Evolutionary conservation across 495 filamentous ascomycete genomes (phyloP).

Genomic region (Hypomontagnella submonticulosa): DNA sequence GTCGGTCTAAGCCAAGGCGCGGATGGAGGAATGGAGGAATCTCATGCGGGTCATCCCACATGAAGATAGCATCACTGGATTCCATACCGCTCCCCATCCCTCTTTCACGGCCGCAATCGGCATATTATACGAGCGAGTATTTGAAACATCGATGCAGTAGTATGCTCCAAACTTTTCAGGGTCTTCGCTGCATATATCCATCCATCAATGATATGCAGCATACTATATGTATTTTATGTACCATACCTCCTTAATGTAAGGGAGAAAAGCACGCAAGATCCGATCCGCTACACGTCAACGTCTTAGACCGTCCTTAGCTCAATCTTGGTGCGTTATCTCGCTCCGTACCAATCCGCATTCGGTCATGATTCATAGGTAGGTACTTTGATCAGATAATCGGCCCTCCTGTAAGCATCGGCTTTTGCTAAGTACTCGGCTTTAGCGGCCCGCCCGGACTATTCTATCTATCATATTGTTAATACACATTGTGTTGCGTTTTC

Average conservation of each 20-base stretch:
- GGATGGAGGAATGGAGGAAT: constrained; percentile 19
- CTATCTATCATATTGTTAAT: constrained; percentile 31
- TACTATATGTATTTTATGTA: constrained; percentile 17
- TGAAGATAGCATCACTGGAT: constrained; percentile 43
- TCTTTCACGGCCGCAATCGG: constrained; percentile 22
- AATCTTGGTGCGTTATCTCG: constrained; percentile 25
- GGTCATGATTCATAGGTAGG: constrained; percentile 45
- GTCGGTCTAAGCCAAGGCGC: constrained; percentile 3
- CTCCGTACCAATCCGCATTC: constrained; percentile 36
- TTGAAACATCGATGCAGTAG: constrained; percentile 6
- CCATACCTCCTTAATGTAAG: constrained; percentile 4
- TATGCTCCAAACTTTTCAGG: neutral
- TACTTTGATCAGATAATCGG: constrained; percentile 38
- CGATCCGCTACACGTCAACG: constrained; percentile 33
- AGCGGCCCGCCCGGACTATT: constrained; percentile 26
- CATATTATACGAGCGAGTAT: constrained; percentile 6
- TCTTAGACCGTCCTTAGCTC: constrained; percentile 10
- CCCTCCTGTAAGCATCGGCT: constrained; percentile 36
- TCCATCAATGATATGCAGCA: neutral
- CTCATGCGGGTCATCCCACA: constrained; percentile 43
- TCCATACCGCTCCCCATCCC: constrained; percentile 9
- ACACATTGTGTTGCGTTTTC: neutral
- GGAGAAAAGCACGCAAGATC: constrained; percentile 43
- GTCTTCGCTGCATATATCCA: constrained; percentile 2
- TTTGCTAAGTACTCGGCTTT: constrained; percentile 17